phyloP scores from a whole-genome alignment of 495 filamentous ascomycete species.

The Hypoxylon lenormandii region DNA sequence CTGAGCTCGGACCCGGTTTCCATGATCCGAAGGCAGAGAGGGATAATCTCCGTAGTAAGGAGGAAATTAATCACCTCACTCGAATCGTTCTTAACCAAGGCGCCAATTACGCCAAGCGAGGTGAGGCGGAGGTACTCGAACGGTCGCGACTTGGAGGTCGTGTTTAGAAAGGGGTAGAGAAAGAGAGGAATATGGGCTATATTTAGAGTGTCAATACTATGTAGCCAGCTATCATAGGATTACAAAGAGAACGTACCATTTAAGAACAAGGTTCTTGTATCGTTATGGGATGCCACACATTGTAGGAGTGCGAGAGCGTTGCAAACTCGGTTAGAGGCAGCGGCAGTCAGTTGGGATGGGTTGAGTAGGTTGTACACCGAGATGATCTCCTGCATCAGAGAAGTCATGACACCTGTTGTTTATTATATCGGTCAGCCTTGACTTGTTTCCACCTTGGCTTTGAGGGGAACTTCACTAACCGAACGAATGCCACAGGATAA shows the following conservation, averaged over 20 bases:
- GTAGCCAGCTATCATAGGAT: slow-evolving; percentile 4
- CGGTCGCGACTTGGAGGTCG: slow-evolving; percentile 95
- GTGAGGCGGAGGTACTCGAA: slow-evolving; percentile 98
- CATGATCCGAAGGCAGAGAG: slow-evolving; percentile 98
- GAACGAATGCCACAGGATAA: slow-evolving; percentile 99
- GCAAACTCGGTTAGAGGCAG: slow-evolving; percentile 96
- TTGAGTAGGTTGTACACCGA: slow-evolving; percentile 97
- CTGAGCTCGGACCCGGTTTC: slow-evolving; percentile 98
- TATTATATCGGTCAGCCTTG: slow-evolving; percentile 24
- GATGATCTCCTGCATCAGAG: slow-evolving; percentile 96
- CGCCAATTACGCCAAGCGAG: slow-evolving; percentile 97
- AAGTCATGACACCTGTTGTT: slow-evolving; percentile 91
- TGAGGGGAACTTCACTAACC: slow-evolving; percentile 67
- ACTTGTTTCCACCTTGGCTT: background rate
- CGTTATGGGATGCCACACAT: slow-evolving; percentile 97
- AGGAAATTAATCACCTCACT: slow-evolving; percentile 99
- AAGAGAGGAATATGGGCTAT: slow-evolving; percentile 98
- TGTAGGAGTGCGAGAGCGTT: slow-evolving; percentile 96
- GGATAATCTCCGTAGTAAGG: slow-evolving; percentile 98
- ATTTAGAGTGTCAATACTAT: slow-evolving; percentile 35
- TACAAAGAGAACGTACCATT: slow-evolving; percentile 71
- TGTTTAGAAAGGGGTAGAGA: slow-evolving; percentile 98
- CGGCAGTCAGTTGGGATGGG: slow-evolving; percentile 94
- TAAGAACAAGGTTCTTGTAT: slow-evolving; percentile 91
- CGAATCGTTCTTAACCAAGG: slow-evolving; percentile 98